phyloP scores from a whole-genome alignment of 176 grass and related monocot species.

The Chloris gayana region DNA sequence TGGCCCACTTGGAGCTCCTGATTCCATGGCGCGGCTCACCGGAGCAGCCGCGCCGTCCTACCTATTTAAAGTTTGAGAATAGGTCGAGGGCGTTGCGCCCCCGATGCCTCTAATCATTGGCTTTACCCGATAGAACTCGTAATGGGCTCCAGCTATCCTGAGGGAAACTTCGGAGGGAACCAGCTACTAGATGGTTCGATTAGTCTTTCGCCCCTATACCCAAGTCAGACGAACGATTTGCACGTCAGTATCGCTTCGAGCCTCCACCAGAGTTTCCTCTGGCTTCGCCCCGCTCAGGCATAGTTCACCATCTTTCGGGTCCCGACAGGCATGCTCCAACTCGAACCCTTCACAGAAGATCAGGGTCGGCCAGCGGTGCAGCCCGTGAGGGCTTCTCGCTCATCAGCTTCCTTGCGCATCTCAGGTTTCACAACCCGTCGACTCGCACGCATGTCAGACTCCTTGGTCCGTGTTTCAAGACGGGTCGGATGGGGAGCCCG shows the following conservation, averaged over 20 bases:
- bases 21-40: constrained; percentile 56
- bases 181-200: constrained; percentile 77
- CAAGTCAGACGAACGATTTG: constrained; percentile 82
- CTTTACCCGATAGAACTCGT: constrained; percentile 65
- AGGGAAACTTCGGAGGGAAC: constrained; percentile 52
- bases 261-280: constrained; percentile 87
- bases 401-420: background rate
- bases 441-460: constrained; percentile 65
- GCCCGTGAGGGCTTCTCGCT: background rate
- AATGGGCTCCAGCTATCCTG: constrained; percentile 60
- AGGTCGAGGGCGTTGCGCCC: constrained; percentile 61
- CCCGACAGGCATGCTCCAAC: constrained; percentile 79
- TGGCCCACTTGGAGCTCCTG: constrained; percentile 68
- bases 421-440: constrained; percentile 47
- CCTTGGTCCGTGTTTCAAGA: constrained; percentile 78
- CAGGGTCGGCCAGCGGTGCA: constrained; percentile 51
- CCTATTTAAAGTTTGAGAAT: constrained; percentile 78
- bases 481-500: constrained; percentile 62
- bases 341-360: constrained; percentile 80
- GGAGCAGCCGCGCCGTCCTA: constrained; percentile 58
- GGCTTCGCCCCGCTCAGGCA: constrained; percentile 70
- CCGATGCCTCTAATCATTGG: constrained; percentile 72
- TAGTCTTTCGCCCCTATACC: constrained; percentile 74
- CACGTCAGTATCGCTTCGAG: constrained; percentile 73
- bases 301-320: constrained; percentile 88